phyloP scores from a whole-genome alignment of 257 asterid species.

The Lycium barbarum region DNA sequence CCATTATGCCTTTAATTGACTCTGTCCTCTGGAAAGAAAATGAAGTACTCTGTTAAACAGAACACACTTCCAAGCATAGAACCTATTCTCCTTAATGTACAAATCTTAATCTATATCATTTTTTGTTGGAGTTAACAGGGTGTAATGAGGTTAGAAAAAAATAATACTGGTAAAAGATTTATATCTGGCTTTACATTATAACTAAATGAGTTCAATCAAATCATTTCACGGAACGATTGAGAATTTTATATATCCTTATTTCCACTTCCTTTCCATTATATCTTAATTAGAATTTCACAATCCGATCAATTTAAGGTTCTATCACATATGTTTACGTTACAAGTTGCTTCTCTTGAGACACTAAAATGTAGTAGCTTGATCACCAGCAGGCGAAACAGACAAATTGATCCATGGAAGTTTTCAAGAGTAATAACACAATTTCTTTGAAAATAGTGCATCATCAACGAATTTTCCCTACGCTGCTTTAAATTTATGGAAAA shows the following conservation, averaged over 20 bases:
- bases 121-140: too few species aligned
- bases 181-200: too few species aligned
- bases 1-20: too few species aligned
- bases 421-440: background rate
- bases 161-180: too few species aligned
- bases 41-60: background rate
- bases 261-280: too few species aligned
- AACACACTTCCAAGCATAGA: background rate
- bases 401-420: background rate
- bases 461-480: background rate
- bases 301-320: background rate
- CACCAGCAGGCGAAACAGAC: background rate
- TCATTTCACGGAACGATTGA: background rate
- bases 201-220: background rate
- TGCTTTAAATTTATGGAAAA: too few species aligned
- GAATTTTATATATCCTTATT: too few species aligned
- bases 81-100: too few species aligned
- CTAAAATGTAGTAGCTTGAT: background rate
- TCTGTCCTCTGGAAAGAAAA: too few species aligned
- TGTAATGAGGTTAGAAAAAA: too few species aligned
- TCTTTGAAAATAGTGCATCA: background rate
- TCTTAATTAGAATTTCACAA: background rate
- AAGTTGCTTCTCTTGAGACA: background rate
- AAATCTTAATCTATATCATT: too few species aligned
- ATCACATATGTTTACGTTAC: background rate